Base-by-base conservation (phyloP, 129 eudicot species). In the Artemisia argyi region DNA sequence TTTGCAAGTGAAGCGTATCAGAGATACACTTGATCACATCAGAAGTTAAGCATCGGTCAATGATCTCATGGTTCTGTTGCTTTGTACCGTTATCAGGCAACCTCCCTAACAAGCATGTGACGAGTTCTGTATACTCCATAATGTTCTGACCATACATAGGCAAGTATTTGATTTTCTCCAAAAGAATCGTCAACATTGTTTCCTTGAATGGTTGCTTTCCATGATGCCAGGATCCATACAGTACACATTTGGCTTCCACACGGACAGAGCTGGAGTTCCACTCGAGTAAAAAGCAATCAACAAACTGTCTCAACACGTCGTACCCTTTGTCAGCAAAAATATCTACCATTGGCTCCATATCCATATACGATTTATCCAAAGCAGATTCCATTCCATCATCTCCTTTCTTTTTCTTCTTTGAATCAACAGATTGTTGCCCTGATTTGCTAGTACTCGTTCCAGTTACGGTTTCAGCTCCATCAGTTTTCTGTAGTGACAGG, bases 231-330 rank as follows among this genome's bases (percentile, higher is more conserved):
- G 88, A 86, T 35, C 99, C 99, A 75, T 81, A 73, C 8, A 95
- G 90, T 61, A 86, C 96, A 78, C 85, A 77, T 70, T 90, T 95
- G 75, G 97, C 96, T 83, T 95, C 99, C 15, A 81, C 74, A 26
- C 99, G 99, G 32, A 95, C 97, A 61, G 97, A 83, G 79, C 91
- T 91, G 39, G 97, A 90, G 69, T 88, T 95, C 99, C 99, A 95
- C 79, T 95, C 99, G 52, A 95, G 83, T 73, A 95, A 70, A 78
- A 91, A 95, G 68, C 88, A 82, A 76, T 95, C 96, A 56, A 95
- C 76, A 79, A 95, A 95, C 66, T 91, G 97, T 74, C 80, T 86
- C 77, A 95, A 82, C 75, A 82, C 70, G 5, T 90, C 97, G 32
- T 84, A 89, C 64, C 80, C 80, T 74, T 84, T 92, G 54, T 84